These are phyloP conservation scores for Pseudocohnilembus persalinus DNA, from an alignment of 169 alveolate genomes.

Conservation along the genomic window DNA sequence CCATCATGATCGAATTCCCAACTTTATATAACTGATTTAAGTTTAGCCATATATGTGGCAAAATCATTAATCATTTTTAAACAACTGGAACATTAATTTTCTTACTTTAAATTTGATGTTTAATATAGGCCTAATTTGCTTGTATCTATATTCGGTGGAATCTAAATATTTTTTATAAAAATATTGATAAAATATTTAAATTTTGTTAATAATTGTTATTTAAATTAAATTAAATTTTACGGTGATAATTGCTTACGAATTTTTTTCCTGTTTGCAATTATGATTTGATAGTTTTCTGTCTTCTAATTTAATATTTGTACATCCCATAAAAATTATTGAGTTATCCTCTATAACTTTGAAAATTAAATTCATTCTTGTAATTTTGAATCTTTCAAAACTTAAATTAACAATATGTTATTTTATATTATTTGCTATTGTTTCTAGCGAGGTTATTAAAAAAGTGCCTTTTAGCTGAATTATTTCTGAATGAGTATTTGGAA, in stretches of 20 bases:
- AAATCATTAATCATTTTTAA: too few species aligned
- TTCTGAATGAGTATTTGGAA: background rate
- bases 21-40: background rate
- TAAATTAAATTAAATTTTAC: background rate
- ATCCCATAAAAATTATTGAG: background rate
- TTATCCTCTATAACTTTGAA: background rate
- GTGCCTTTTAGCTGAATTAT: background rate
- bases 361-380: background rate
- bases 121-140: background rate
- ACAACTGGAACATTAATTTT: background rate
- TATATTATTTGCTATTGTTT: background rate
- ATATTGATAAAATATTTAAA: too few species aligned
- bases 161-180: background rate
- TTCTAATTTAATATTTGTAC: background rate
- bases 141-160: background rate
- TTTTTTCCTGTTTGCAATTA: background rate
- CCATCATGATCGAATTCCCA: background rate
- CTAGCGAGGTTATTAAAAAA: background rate
- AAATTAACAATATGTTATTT: background rate
- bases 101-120: background rate
- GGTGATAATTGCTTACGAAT: background rate
- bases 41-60: background rate
- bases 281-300: background rate
- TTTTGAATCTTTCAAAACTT: background rate
- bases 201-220: background rate